Percentiles rank a stretch among this genome's conserved stretches.
Conservation (phyloP, 768 basidiomycete genomes). For the Agaricus blazei region DNA sequence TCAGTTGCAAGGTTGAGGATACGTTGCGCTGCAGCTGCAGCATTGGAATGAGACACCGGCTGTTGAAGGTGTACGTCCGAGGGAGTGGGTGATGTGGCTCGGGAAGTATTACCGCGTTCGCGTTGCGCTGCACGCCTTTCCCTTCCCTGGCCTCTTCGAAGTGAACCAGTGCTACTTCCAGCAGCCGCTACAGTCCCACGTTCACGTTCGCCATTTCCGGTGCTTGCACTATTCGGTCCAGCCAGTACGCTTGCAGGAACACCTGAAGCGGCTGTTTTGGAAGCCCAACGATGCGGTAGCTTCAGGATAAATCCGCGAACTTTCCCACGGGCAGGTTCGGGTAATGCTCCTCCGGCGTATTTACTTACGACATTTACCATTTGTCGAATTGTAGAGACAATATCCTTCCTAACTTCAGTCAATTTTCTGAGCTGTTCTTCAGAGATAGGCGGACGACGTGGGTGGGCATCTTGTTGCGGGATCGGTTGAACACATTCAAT, state of each 20-base stretch:
- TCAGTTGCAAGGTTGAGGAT: conserved; percentile 84
- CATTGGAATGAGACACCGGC: conserved; percentile 42
- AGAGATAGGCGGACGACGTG: conserved; percentile 27
- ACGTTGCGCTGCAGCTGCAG: conserved; percentile 71
- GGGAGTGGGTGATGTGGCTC: conserved; percentile 3
- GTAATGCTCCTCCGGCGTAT: conserved; percentile 82
- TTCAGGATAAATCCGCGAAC: conserved; percentile 75
- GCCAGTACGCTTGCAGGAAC: conserved; percentile 1
- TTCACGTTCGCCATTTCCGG: conserved; percentile 16
- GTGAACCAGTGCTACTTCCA: conserved; percentile 24
- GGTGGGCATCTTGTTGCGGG: conserved; percentile 26
- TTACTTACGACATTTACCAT: conserved; percentile 84
- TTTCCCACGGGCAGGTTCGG: conserved; percentile 72
- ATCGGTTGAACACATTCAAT: conserved; percentile 63
- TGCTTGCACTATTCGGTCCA: background rate
- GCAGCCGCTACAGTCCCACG: conserved; percentile 30
- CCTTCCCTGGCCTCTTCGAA: conserved; percentile 21
- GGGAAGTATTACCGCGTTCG: conserved; percentile 33
- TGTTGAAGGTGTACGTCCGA: background rate
- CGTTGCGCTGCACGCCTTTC: conserved; percentile 28
- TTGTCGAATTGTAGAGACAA: conserved; percentile 85
- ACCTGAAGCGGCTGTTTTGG: conserved; percentile 26
- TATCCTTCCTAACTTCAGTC: conserved; percentile 67
- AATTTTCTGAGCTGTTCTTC: conserved; percentile 61
- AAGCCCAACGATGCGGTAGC: conserved; percentile 80